A percentile compares a stretch with the other conserved stretches of the same genome.
phyloP scores from a whole-genome alignment of 768 basidiomycete genomes.

The Collybiopsis confluens region DNA sequence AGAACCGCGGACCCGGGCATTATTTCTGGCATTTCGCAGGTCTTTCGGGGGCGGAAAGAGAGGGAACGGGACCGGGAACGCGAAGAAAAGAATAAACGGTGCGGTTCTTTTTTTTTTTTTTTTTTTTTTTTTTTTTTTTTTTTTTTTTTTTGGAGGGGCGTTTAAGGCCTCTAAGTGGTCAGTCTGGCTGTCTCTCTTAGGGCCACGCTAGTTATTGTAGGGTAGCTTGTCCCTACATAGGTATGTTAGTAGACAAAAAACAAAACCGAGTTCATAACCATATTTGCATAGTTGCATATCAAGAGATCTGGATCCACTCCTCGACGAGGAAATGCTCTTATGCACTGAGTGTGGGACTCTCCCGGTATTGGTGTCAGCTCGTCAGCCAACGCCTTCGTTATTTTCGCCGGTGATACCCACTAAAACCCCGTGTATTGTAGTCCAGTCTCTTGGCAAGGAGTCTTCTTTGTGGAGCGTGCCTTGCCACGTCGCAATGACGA shows the following conservation, averaged over 20 bases:
- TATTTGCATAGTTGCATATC: neutral
- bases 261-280: neutral
- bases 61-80: constrained; percentile 3
- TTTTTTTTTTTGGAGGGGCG: no score
- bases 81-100: constrained; percentile 5
- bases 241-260: no score
- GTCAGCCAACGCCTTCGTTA: neutral
- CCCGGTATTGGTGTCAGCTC: neutral
- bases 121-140: no score
- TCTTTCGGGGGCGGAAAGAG: neutral
- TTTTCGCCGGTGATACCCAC: constrained; percentile 21
- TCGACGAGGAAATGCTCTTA: constrained; percentile 5
- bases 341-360: constrained; percentile 3
- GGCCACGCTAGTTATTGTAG: no score
- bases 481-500: constrained; percentile 20
- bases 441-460: constrained; percentile 16
- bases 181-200: no score
- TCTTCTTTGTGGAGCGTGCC: constrained; percentile 13
- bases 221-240: no score
- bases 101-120: no score
- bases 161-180: no score
- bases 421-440: constrained; percentile 22
- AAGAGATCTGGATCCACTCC: neutral
- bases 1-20: constrained; percentile 1
- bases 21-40: neutral